Evolutionary conservation across 1,284 basidiomycete species (phyloP), one percentile per base, ranked within the genome.

Genomic region (Stygiomarasmius scandens): DNA sequence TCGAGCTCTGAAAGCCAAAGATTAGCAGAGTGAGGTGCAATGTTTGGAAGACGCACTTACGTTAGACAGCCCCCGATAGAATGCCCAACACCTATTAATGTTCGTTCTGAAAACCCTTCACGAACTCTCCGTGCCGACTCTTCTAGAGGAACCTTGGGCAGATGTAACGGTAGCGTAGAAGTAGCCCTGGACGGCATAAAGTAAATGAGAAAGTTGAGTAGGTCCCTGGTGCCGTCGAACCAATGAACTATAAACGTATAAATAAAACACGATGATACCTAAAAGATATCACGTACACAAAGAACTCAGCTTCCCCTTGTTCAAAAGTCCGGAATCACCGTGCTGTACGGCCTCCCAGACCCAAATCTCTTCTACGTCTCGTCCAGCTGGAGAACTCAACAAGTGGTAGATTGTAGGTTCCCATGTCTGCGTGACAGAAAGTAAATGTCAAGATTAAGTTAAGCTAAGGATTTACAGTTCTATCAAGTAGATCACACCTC

Each of bases 1-100:
- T 24, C 88, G 79, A 5, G 77, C 34, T 20, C 55, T 57, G 34
- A 11, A 19, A 12, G n/a, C 11, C 4, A 24, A 22, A 14, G n/a
- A 14, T 10, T 5, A 4, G 45, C 14, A 27, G 27, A 58, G 47
- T n/a, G 23, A 58, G 36, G 52, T 63, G 24, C 23, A n/a, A 52
- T 44, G 49, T 38, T 11, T 49, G 11, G 20, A 36, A 41, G 20
- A 22, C 8, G 11, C 29, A 73, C 85, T 67, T 67, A 91, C 89
- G 81, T 77, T 2, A 84, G 82, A 61, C 84, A 87, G 1, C 89
- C 92, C 24, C 93, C 91, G 58, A 90, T 87, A 0, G 92, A 95
- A 69, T 97, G 93, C 0, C 93, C 94, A 2, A 94, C 71, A 1
- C 78, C 84, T 3, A 92, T 66, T 10, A 66, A 80, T 29, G 41